Evolutionary conservation across 2,329 filamentous ascomycete genomes (phyloP), one percentile per base, ranked within the genome.

Genomic region (Boeremia lycopersici): DNA sequence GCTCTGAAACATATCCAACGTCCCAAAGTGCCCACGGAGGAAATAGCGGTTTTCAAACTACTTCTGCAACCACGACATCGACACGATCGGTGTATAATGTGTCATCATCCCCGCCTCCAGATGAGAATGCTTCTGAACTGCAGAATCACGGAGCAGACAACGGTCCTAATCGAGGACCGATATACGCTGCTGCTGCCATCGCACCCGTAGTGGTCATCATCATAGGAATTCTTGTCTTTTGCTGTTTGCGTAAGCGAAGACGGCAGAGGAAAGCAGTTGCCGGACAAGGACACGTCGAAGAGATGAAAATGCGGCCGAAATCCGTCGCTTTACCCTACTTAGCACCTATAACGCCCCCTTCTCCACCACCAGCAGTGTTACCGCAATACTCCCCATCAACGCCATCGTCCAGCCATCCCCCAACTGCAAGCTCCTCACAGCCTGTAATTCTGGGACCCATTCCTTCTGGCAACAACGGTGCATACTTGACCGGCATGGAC

Each of bases 401-500:
- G 4, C 52, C 42, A 12, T 56, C 60, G 25, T 55, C 59, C 8
- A 56, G 48, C 17, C 57, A 65, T 15, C 55, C 64, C 10, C 60
- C 63, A 10, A 56, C 47, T 25, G 47, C 53, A 17, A 57, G 61
- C 19, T 63, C 63, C 13, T 54, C 63, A 19, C 67, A 61, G 12
- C 72, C 72, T 19, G 64, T 75, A 19, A 74, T 75, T 7, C 59
- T 74, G 7, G 72, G 72, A 4, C 72, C 72, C 0, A 74, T 74
- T 30, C 54, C 56, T 7, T 61, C 65, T 2, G 65, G 65, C n/a
- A 63, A 62, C 7, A 70, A 69, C 31, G 65, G 71, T 26, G 67
- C 68, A 17, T 76, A 74, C 58, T 63, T 71, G 19, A 75, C 73
- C 19, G 73, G 73, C 11, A 74, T 76, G 35, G 73, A 76, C 48